These are phyloP conservation scores for Moniliophthora roreri DNA, from an alignment of 1,284 basidiomycete species.

Conservation along the genomic window DNA sequence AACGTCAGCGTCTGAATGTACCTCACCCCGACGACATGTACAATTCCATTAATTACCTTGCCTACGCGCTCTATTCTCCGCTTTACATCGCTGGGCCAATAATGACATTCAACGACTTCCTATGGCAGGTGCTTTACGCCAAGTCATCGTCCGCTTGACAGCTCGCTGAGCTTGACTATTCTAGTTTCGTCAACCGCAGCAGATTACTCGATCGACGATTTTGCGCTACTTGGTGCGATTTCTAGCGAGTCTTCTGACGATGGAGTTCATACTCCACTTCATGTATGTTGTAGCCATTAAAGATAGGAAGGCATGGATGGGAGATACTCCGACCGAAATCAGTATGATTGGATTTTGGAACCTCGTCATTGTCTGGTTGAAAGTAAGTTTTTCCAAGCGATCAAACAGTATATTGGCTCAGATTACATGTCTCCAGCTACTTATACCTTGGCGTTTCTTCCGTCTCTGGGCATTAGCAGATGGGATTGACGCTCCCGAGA, in stretches of 20 bases:
- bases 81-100: constrained; percentile 97
- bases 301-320: constrained; percentile 76
- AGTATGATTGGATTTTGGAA: constrained; percentile 98
- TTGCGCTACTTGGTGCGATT: constrained; percentile 75
- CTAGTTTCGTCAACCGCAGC: constrained; percentile 55
- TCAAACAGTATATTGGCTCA: neutral
- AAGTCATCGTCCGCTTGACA: neutral
- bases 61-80: constrained; percentile 87
- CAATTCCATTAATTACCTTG: constrained; percentile 40
- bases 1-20: constrained; percentile 55
- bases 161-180: neutral
- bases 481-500: constrained; percentile 94
- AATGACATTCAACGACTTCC: constrained; percentile 94
- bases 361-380: constrained; percentile 94
- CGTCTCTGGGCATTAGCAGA: constrained; percentile 91
- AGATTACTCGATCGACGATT: constrained; percentile 36
- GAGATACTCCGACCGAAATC: constrained; percentile 78
- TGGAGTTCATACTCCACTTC: constrained; percentile 91
- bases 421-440: constrained; percentile 55
- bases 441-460: constrained; percentile 98
- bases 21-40: constrained; percentile 60
- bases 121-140: constrained; percentile 70
- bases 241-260: constrained; percentile 70
- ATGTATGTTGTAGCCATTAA: constrained; percentile 99
- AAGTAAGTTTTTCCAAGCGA: constrained; percentile 51